Conservation (phyloP, 306 rosid species). For the Cicer judaicum region DNA sequence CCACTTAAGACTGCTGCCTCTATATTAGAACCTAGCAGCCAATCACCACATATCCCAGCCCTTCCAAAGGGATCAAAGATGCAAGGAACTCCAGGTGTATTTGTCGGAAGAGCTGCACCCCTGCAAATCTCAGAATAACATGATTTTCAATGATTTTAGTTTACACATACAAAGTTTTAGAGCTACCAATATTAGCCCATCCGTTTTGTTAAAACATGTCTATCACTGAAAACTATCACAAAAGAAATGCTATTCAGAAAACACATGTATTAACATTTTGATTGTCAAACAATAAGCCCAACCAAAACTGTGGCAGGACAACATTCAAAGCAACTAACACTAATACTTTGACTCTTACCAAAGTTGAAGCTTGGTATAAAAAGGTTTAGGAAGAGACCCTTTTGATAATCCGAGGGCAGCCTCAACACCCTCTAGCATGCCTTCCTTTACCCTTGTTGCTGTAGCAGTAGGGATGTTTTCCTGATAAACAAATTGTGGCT, state of each 20-base stretch:
- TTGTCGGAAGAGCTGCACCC: slow-evolving; percentile 97
- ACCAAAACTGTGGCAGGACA: slow-evolving; percentile 16
- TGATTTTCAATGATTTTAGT: slow-evolving; percentile 1
- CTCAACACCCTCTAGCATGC: slow-evolving; percentile 88
- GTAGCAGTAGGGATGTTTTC: slow-evolving; percentile 86
- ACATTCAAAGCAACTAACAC: slow-evolving; percentile 36
- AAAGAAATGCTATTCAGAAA: slow-evolving; percentile 20
- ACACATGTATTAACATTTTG: slow-evolving; percentile 13
- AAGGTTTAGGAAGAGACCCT: slow-evolving; percentile 77
- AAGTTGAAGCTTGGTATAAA: slow-evolving; percentile 72
- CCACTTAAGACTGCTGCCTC: slow-evolving; percentile 94
- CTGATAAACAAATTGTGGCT: slow-evolving; percentile 48
- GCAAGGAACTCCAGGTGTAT: slow-evolving; percentile 79
- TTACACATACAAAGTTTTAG: background rate
- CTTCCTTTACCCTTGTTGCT: slow-evolving; percentile 65
- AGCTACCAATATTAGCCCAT: background rate
- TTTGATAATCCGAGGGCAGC: slow-evolving; percentile 72
- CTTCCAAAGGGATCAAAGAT: slow-evolving; percentile 90
- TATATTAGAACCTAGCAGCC: slow-evolving; percentile 89
- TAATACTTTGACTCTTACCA: slow-evolving; percentile 58
- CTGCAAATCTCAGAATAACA: slow-evolving; percentile 54
- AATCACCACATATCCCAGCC: slow-evolving; percentile 95
- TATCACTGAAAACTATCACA: slow-evolving; percentile 9
- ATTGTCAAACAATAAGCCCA: slow-evolving; percentile 14
- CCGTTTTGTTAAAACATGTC: slow-evolving; percentile 22